Percentiles rank a stretch among this genome's conserved stretches.
Evolutionary conservation across 2,329 filamentous ascomycete genomes (phyloP).

Genomic region (Phyllosticta citribraziliensis): DNA sequence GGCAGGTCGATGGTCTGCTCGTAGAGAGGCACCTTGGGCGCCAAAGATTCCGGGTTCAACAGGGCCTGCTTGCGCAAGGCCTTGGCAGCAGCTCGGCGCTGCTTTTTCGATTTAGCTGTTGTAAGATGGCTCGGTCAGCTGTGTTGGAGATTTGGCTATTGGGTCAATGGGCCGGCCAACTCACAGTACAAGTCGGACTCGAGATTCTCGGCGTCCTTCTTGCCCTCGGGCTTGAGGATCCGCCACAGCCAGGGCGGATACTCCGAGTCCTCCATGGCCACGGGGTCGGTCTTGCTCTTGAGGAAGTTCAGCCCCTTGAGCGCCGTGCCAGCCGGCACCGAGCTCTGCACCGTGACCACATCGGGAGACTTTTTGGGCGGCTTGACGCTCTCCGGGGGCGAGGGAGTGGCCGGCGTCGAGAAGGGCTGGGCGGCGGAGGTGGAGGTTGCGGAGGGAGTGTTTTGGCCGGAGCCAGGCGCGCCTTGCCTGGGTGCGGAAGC

Average conservation of each 20-base stretch:
- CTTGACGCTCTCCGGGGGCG: slow-evolving; percentile 19
- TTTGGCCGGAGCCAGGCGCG: slow-evolving; percentile 18
- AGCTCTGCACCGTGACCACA: slow-evolving; percentile 24
- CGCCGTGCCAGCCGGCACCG: slow-evolving; percentile 57
- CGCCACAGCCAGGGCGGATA: slow-evolving; percentile 78
- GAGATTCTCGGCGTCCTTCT: slow-evolving; percentile 41
- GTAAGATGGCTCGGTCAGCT: neutral
- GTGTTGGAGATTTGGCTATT: neutral
- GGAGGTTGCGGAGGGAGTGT: slow-evolving; percentile 32
- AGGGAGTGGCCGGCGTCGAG: slow-evolving; percentile 28
- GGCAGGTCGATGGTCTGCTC: slow-evolving; percentile 71
- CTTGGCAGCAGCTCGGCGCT: slow-evolving; percentile 61
- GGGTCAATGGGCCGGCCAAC: slow-evolving; percentile 25
- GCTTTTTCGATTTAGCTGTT: slow-evolving; percentile 74
- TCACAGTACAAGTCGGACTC: slow-evolving; percentile 72
- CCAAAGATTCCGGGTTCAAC: slow-evolving; percentile 56
- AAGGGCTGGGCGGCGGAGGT: slow-evolving; percentile 38
- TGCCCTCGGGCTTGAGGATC: slow-evolving; percentile 54
- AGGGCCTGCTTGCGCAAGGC: slow-evolving; percentile 52
- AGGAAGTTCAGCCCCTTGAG: slow-evolving; percentile 68
- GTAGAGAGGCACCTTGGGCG: slow-evolving; percentile 58
- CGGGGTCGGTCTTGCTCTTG: slow-evolving; percentile 62
- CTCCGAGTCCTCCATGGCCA: slow-evolving; percentile 62
- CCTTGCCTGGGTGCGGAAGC: slow-evolving; percentile 20
- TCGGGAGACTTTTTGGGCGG: slow-evolving; percentile 22